Percentiles rank a stretch among this genome's conserved stretches.
phyloP scores from a whole-genome alignment of 352 stramenopile species.

The Hyaloperonospora brassicae region DNA sequence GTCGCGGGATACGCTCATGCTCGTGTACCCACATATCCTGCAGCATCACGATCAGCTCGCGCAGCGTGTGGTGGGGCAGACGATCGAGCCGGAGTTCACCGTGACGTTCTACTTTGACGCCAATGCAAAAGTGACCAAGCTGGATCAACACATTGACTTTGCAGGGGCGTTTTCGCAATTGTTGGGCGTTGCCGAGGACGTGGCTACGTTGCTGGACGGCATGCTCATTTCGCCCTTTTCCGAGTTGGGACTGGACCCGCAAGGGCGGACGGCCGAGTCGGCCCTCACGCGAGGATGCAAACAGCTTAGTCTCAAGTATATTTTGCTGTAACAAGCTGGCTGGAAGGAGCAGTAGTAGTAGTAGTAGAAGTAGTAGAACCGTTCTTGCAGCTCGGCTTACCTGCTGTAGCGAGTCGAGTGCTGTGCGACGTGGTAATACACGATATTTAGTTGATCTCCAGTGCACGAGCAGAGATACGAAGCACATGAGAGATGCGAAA shows the following conservation, averaged over 20 bases:
- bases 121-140: slow-evolving; percentile 37
- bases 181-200: slow-evolving; percentile 27
- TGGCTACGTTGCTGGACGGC: slow-evolving; percentile 28
- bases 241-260: slow-evolving; percentile 51
- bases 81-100: slow-evolving; percentile 45
- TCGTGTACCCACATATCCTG: slow-evolving; percentile 61
- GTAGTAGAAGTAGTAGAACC: too few species aligned
- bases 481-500: not conserved
- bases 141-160: slow-evolving; percentile 56
- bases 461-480: not conserved
- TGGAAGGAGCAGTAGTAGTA: too few species aligned
- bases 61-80: slow-evolving; percentile 44
- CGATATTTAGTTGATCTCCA: slow-evolving; percentile 11
- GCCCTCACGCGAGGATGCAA: slow-evolving; percentile 39
- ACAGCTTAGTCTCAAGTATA: slow-evolving; percentile 66
- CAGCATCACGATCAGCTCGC: slow-evolving; percentile 39
- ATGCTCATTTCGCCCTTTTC: slow-evolving; percentile 50
- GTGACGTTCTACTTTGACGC: slow-evolving; percentile 51
- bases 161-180: slow-evolving; percentile 42
- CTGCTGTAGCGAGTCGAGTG: too few species aligned
- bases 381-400: too few species aligned
- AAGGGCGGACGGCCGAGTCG: slow-evolving; percentile 29
- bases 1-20: slow-evolving; percentile 60
- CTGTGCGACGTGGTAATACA: not conserved
- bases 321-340: slow-evolving; percentile 38